Evolutionary conservation across 225 moss, liverwort and hornwort species (phyloP), one percentile per base, ranked within the genome.

Genomic region (Asterella californica): DNA sequence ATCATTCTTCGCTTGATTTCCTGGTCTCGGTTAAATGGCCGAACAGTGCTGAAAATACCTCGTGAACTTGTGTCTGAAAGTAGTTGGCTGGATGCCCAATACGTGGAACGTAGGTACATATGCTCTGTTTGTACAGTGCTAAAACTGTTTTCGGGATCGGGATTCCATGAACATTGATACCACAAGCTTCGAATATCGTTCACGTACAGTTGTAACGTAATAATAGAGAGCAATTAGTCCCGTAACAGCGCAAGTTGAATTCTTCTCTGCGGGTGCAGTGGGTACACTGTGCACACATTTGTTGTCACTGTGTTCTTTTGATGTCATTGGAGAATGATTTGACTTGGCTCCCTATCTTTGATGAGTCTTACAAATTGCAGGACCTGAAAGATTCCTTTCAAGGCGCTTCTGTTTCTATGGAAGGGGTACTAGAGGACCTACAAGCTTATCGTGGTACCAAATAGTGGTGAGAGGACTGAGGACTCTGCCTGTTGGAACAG

Each of bases 151-250:
- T 27, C 42, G 42, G 42, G 61, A 27, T 61, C 61, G 27, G 61
- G n/a, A 61, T 61, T 61, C 61, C 21, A 57, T 5, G n/a, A 5
- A 25, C 61, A 61, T 61, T 61, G 61, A 61, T 61, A 61, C 61
- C n/a, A 25, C n/a, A 4, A 61, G 61, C 61, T 61, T 61, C 22
- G 61, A 61, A 61, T 61, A 61, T 61, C n/a, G 61, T 27, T 27
- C 61, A 25, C n/a, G 61, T 27, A 61, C 27, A 61, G 61, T 61
- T 27, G 61, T 27, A 8, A 61, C 61, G 27, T 61, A 61, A 61
- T 61, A 61, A 61, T 61, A 61, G 61, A 61, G 61, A 61, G 61
- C 61, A 61, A 61, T 61, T 61, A 61, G n/a, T 25, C 61, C 27
- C 25, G 61, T 27, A 27, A 61, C n/a, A 25, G 61, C 19, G 61